Base-by-base conservation (phyloP, 2,329 filamentous ascomycete genomes). In the Pseudogymnoascus sp. region DNA sequence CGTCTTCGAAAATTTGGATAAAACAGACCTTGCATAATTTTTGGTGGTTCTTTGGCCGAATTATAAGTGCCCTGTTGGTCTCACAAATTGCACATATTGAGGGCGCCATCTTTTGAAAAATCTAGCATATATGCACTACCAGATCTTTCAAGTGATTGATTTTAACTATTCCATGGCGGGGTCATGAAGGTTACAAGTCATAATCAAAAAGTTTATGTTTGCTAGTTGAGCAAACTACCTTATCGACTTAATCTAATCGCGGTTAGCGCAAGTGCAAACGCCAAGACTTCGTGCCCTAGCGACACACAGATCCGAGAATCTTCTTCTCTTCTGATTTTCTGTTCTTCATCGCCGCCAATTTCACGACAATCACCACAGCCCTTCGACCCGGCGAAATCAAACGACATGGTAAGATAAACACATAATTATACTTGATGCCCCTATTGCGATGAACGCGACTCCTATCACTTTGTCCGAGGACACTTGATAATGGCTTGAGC, bases 21-120 rank as follows among this genome's bases (percentile, higher is more conserved):
- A 99, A 99, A 77, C 95, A 99, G 4, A 81, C 77, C 71, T 90
- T 92, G 83, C 95, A 99, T 57, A 99, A 84, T 72, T 96, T 96
- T 70, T 96, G 87, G 71, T 96, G 87, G 73, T 98, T 96, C 76
- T 98, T 98, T 1, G 95, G 93, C 28, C 95, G 86, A 67, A 97
- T 91, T 65, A 99, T 95, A 19, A 96, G 84, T 4, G 95, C 93
- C 65, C 93, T 85, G 67, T 89, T 83, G 21, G 81, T 83, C 68
- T 89, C 83, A 79, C 95, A 99, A 68, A 87, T 80, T 62, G 86
- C 85, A 75, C 95, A 99, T 21, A 83, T 78, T 19, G 84, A 82
- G 21, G 92, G 91, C 6, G 92, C 82, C 93, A 97, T 96, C 25
- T 71, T 45, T 65, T 66, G 10, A 19, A 64, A 57, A 54, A 60